Base-by-base conservation (phyloP, 2,329 filamentous ascomycete genomes). In the Epichloe sibirici region DNA sequence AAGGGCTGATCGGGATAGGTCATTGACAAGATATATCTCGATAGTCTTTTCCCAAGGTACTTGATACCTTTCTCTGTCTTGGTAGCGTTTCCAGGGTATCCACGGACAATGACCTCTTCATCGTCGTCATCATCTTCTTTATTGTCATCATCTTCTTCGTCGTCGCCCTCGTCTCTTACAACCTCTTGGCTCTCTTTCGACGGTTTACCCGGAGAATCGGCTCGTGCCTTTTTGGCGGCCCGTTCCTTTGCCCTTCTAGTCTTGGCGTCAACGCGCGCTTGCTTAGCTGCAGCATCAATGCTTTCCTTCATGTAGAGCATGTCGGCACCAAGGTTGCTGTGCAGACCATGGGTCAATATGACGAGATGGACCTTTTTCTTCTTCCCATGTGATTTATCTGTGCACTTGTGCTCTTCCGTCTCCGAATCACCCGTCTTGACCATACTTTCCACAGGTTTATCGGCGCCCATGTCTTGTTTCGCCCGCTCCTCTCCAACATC, bases 261-360 rank as follows among this genome's bases (percentile, higher is more conserved):
- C 64, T 77, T 83, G 39, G 83, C 81, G 66, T 88, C 84, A 48
- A 81, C 71, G 59, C 84, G 83, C 31, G 88, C 85, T 64, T 91
- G 82, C 60, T 75, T 84, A 4, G 85, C 85, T 3, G 88, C 83
- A 31, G 83, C 82, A 70, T 98, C 93, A 56, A 98, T 97, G 67
- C 89, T 95, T 69, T 98, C 93, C 65, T 98, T 98, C 66, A 98
- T 71, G 65, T 88, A 98, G 21, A 98, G 74, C 93, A 98, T 95
- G 66, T 98, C 93, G 23, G 90, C 87, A 5, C 93, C 89, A 12
- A 96, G 76, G 66, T 98, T 98, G 69, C 91, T 95, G 67, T 98
- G 93, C 57, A 98, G 69, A 0, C 93, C 93, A 70, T 98, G 93
- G 0, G 93, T 97, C 48, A 98, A 71, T 37, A 98, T 76, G 25